Percentiles rank a stretch among this genome's conserved stretches.
Evolutionary conservation across 202 grass and related monocot species (phyloP).

Genomic region (Zoysia matrella): DNA sequence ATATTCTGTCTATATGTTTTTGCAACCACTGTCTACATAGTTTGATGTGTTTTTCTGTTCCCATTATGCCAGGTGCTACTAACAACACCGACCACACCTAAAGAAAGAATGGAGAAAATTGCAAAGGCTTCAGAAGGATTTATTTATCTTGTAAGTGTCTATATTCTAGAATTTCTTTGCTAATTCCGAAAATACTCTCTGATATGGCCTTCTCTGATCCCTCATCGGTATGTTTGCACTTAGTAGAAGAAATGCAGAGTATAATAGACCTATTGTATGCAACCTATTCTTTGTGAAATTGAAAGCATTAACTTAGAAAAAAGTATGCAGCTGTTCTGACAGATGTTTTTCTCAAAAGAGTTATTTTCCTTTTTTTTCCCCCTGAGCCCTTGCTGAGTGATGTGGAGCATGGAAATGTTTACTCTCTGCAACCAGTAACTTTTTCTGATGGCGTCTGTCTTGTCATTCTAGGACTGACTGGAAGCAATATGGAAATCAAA

Average conservation of each 20-base stretch:
- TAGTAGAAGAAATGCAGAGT: background rate
- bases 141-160: constrained; percentile 83
- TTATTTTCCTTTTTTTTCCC: background rate
- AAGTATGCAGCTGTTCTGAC: background rate
- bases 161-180: background rate
- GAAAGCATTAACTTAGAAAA: background rate
- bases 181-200: background rate
- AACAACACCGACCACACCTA: constrained; percentile 97
- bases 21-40: background rate
- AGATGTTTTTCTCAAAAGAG: background rate
- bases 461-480: constrained; percentile 1
- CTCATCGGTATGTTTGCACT: too few relatives aligned
- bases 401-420: background rate
- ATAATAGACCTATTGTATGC: background rate
- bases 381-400: background rate
- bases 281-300: background rate
- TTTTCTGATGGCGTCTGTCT: background rate
- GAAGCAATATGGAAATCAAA: constrained; percentile 25
- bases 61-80: constrained; percentile 60
- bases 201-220: too few relatives aligned
- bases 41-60: constrained; percentile 4
- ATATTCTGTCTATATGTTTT: background rate
- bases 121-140: constrained; percentile 90
- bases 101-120: constrained; percentile 94
- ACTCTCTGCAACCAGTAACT: background rate